These are phyloP conservation scores for Aspergillus haitiensis DNA, from an alignment of 495 filamentous ascomycete genomes.

Conservation along the genomic window DNA sequence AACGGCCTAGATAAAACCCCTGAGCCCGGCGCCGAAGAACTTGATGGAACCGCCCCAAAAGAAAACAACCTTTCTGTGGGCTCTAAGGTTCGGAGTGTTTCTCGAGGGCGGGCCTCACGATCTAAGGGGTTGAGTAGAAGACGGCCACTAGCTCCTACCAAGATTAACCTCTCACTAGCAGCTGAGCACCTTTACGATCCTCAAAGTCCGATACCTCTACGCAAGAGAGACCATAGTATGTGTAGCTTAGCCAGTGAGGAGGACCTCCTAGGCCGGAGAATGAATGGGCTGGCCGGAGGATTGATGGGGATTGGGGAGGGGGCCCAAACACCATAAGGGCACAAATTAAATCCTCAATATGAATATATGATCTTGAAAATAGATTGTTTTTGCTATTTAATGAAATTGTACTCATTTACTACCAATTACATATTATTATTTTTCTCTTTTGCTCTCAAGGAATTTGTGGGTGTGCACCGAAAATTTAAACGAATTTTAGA, in stretches of 20 bases:
- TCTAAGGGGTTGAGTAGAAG: slow-evolving; percentile 15
- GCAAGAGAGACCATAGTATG: slow-evolving; percentile 55
- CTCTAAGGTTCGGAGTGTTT: background rate
- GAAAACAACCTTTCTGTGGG: background rate
- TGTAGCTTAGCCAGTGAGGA: slow-evolving; percentile 79
- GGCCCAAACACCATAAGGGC: slow-evolving; percentile 36
- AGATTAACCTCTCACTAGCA: slow-evolving; percentile 29
- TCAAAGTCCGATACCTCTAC: slow-evolving; percentile 25
- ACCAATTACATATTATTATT: too few relatives aligned
- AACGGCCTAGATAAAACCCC: too few relatives aligned
- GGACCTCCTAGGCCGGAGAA: slow-evolving; percentile 78
- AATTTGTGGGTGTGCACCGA: too few relatives aligned
- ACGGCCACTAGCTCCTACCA: slow-evolving; percentile 21
- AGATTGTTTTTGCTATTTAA: too few relatives aligned
- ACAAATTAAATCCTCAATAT: background rate
- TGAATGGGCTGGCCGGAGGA: slow-evolving; percentile 78
- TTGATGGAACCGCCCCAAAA: slow-evolving; percentile 1
- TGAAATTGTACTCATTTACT: too few relatives aligned
- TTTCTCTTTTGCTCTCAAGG: too few relatives aligned
- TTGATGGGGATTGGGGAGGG: slow-evolving; percentile 66
- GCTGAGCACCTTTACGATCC: slow-evolving; percentile 28
- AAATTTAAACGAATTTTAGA: too few relatives aligned
- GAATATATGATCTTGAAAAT: background rate
- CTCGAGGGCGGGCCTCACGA: slow-evolving; percentile 12
- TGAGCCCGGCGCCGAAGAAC: slow-evolving; percentile 1